Evolutionary conservation across 345 rosid species (phyloP), one percentile per base, ranked within the genome.

Genomic region (Acer campestre): DNA sequence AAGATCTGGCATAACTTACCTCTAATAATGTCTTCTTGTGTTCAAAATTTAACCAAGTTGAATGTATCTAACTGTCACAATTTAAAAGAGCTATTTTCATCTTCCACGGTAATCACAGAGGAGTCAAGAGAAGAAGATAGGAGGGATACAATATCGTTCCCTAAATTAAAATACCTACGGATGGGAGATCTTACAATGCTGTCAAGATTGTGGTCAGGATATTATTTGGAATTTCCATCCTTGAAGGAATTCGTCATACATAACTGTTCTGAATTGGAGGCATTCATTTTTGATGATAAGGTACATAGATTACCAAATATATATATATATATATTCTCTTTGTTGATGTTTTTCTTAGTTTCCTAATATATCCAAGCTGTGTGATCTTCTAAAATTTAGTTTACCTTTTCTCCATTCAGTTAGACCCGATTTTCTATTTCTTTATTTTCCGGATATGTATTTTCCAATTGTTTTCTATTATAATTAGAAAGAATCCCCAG

Each of bases 1-100:
- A 75, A 4, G 17, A 40, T 61, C 12, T 82, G 79, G 77, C 67
- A 67, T 48, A 49, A 53, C 29, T 58, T 67, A 6, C 65, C 61
- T 7, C 70, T 25, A 65, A 0, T 2, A 7, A 0, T 74, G 20
- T 6, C 49, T 8, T 46, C 73, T 58, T 40, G 0, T 14, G 6
- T 44, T 42, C 40, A 8, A 61, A 61, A 12, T 14, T 46, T 61
- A 42, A 20, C 42, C 2, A 13, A 23, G 9, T 61, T 73, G 58
- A 61, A 10, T 3, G 23, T 61, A 4, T 0, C 0, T 0, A 0
- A 0, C 0, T 73, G 40, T 10, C 0, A 4, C 67, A 61, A 61
- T 2, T 6, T 73, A 16, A 44, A 23, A 61, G 48, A 23, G 38
- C 14, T 61, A 8, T 40, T 73, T 18, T 2, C 3, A 14, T 1